phyloP scores from a whole-genome alignment of 1,139 yeast species.

The Candida sanyaensis region DNA sequence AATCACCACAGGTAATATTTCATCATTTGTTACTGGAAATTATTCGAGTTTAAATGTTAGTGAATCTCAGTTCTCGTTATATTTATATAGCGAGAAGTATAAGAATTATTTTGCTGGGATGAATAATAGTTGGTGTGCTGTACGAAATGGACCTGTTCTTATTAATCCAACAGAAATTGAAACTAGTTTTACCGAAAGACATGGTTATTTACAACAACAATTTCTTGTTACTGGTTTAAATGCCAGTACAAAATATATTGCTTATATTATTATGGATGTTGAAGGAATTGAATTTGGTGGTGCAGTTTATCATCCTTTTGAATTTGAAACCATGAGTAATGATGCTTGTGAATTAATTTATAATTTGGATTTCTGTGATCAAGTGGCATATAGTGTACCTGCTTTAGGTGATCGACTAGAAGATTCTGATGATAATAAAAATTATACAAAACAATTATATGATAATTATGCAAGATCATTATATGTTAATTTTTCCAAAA shows the following conservation, averaged over 20 bases:
- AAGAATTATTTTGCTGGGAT: conserved; percentile 41
- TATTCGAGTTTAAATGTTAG: conserved; percentile 27
- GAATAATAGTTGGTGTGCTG: conserved; percentile 74
- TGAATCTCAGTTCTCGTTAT: conserved; percentile 42
- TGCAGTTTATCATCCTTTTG: conserved; percentile 57
- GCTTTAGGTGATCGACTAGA: conserved; percentile 34
- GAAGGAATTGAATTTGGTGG: conserved; percentile 57
- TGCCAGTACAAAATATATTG: conserved; percentile 62
- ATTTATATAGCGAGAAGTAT: conserved; percentile 46
- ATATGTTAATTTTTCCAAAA: conserved; percentile 69
- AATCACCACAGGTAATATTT: conserved; percentile 63
- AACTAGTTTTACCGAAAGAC: conserved; percentile 49
- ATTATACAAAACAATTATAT: conserved; percentile 42
- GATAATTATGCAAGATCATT: conserved; percentile 61
- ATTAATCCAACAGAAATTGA: conserved; percentile 21
- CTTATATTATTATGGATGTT: conserved; percentile 61
- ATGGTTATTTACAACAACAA: conserved; percentile 56
- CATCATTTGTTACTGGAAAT: conserved; percentile 21
- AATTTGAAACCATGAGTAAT: conserved; percentile 59
- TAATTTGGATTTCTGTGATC: conserved; percentile 72
- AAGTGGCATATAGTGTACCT: conserved; percentile 90
- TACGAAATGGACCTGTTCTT: conserved; percentile 50
- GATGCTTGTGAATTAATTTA: conserved; percentile 73
- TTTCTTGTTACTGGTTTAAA: conserved; percentile 65
- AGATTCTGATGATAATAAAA: conserved; percentile 15